Conservation (phyloP, 352 stramenopile genomes). For the Thalassiosira hispida region DNA sequence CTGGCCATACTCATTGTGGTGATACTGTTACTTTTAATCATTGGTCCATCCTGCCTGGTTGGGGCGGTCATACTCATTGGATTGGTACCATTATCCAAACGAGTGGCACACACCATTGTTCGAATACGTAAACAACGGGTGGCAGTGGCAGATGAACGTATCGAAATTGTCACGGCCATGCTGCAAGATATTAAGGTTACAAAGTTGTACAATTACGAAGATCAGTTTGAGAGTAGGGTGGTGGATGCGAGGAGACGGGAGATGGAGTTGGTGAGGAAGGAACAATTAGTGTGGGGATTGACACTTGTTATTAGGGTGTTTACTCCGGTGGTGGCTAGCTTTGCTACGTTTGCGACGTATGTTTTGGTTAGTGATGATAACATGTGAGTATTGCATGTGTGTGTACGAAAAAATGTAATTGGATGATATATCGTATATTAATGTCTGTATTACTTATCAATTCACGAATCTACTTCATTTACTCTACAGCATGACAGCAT, state of each 20-base stretch:
- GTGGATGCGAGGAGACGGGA: conserved; percentile 33
- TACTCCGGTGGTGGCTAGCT: conserved; percentile 57
- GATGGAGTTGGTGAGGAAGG: conserved; percentile 40
- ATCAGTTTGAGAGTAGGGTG: conserved; percentile 36
- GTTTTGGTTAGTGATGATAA: conserved; percentile 44
- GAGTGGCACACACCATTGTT: conserved; percentile 35
- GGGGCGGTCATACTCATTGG: conserved; percentile 36
- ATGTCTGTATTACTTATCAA: too few species aligned
- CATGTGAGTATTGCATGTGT: too few species aligned
- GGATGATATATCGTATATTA: too few species aligned
- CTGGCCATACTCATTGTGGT: conserved; percentile 52
- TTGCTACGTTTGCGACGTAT: conserved; percentile 51
- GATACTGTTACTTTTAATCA: conserved; percentile 38
- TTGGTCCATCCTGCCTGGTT: conserved; percentile 44
- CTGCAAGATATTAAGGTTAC: conserved; percentile 60
- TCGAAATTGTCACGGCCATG: conserved; percentile 54
- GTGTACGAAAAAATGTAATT: too few species aligned
- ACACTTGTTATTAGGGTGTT: conserved; percentile 52
- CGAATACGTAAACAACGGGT: conserved; percentile 38
- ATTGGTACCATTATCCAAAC: conserved; percentile 34
- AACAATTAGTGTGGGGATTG: conserved; percentile 54
- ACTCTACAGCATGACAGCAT: conserved; percentile 52
- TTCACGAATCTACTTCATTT: too few species aligned
- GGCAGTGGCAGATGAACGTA: conserved; percentile 37
- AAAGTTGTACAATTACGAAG: conserved; percentile 65